These are phyloP conservation scores for Paecilomyces sp. DNA, from an alignment of 2,329 filamentous ascomycete genomes.

Conservation along the genomic window DNA sequence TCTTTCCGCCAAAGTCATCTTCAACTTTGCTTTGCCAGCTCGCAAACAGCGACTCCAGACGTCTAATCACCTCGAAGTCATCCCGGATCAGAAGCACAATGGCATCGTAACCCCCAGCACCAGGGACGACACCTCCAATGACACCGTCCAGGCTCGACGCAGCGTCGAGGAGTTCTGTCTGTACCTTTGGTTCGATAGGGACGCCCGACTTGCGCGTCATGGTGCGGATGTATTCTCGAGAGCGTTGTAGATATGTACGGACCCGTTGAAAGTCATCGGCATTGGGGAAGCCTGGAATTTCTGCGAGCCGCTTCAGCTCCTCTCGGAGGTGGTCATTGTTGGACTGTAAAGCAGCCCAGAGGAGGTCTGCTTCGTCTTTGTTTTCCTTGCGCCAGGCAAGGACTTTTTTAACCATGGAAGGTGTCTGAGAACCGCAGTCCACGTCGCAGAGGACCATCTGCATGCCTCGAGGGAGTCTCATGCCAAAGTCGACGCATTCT, in stretches of 20 bases:
- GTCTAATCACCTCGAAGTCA: constrained; percentile 54
- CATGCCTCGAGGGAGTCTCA: constrained; percentile 65
- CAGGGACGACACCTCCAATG: constrained; percentile 84
- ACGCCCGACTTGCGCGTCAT: constrained; percentile 72
- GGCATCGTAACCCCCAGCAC: constrained; percentile 90
- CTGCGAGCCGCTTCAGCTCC: constrained; percentile 51
- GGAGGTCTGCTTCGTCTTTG: constrained; percentile 52
- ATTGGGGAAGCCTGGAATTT: constrained; percentile 35
- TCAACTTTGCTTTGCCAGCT: constrained; percentile 53
- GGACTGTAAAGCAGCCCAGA: constrained; percentile 70
- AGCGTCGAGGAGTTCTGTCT: constrained; percentile 77
- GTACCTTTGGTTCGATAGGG: constrained; percentile 79
- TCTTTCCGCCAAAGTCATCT: constrained; percentile 38
- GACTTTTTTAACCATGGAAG: constrained; percentile 91
- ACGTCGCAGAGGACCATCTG: constrained; percentile 91
- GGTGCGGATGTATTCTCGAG: constrained; percentile 58
- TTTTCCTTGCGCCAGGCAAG: constrained; percentile 70
- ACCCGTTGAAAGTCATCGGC: constrained; percentile 45
- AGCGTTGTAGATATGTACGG: constrained; percentile 44
- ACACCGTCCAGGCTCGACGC: constrained; percentile 67
- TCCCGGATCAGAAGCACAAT: constrained; percentile 73
- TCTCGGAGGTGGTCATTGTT: constrained; percentile 65
- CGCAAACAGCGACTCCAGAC: constrained; percentile 56
- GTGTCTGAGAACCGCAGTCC: constrained; percentile 86
- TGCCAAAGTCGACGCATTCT: constrained; percentile 61